Base-by-base conservation (phyloP, 2,329 filamentous ascomycete species). In the Beauveria caledonica region DNA sequence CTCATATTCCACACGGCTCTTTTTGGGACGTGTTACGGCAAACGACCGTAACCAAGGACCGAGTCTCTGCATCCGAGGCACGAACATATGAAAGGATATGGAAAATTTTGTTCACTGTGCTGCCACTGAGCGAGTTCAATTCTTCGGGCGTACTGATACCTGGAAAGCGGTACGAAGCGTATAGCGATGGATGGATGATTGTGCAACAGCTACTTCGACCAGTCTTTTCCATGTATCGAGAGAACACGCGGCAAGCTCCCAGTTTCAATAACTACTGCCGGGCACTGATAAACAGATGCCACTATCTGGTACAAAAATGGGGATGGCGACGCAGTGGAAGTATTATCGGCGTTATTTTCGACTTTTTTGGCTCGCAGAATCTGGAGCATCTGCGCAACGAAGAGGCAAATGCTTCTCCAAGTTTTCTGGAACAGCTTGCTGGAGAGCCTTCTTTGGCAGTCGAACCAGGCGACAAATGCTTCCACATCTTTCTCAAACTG, bases 241-340 rank as follows among this genome's bases (percentile, higher is more conserved):
- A 72, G n/a, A 82, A 85, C 59, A 67, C 71, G 3, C 77, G 77
- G 23, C 85, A 88, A 65, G 70, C 79, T 1, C 76, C 83, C 1
- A 81, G 82, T 66, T 87, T 88, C 75, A 88, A 87, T 64, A 81
- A 82, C 62, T 88, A 88, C 66, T 86, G 82, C 62, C 78, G 81
- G 19, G 80, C 82, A 6, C 68, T 86, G 5, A 72, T 87, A 36
- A 77, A 77, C 19, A 80, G 86, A 33, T 88, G 86, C 63, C 80
- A 87, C 66, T 81, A 82, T 67, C 76, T 88, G 10, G 81, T 87
- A 51, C 75, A 80, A 61, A 80, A 85, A 69, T 89, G 86, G 86
- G 83, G 83, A 4, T 88, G 86, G 86, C 76, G 76, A 42, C 82
- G 76, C 62, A 83, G 80, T 65, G 81, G 79, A 51, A 73, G 77